Percentiles rank a stretch among this genome's conserved stretches.
Evolutionary conservation across 1,139 yeast genomes (phyloP).

Genomic region (Pichia sp.): DNA sequence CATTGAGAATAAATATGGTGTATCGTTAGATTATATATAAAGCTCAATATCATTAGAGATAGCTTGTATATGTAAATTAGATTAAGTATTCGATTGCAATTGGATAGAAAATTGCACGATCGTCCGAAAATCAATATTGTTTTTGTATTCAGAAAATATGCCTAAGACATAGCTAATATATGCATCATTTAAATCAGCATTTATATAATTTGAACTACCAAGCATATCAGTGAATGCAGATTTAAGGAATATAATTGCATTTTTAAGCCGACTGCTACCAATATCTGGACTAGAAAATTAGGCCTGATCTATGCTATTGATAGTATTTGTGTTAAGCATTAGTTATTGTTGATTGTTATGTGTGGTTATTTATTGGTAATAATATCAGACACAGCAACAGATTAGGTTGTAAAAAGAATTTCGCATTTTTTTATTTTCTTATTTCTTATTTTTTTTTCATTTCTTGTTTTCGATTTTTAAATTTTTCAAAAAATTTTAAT

Average conservation of each 20-base stretch:
- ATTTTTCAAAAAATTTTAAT: neutral
- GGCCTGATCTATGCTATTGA: neutral
- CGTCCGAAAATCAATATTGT: constrained; percentile 8
- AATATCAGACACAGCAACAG: neutral
- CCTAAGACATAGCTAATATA: constrained; percentile 6
- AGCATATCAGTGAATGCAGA: constrained; percentile 1
- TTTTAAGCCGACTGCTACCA: neutral
- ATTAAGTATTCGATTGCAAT: neutral
- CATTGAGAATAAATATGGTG: constrained; percentile 3
- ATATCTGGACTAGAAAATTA: neutral
- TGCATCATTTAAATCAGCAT: constrained; percentile 8
- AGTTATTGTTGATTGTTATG: too few species aligned
- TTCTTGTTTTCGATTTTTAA: neutral
- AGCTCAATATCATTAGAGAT: neutral
- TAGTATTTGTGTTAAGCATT: neutral
- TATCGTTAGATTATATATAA: constrained; percentile 2
- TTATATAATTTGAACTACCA: neutral
- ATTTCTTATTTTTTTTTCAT: neutral
- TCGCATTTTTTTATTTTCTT: neutral
- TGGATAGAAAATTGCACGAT: constrained; percentile 5
- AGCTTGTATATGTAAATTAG: neutral
- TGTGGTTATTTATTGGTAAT: too few species aligned
- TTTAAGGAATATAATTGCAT: constrained; percentile 3
- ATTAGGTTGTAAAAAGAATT: neutral
- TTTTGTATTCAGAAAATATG: constrained; percentile 7